These are phyloP conservation scores for Phytophthora tubulina DNA, from an alignment of 352 stramenopile species.

Conservation along the genomic window DNA sequence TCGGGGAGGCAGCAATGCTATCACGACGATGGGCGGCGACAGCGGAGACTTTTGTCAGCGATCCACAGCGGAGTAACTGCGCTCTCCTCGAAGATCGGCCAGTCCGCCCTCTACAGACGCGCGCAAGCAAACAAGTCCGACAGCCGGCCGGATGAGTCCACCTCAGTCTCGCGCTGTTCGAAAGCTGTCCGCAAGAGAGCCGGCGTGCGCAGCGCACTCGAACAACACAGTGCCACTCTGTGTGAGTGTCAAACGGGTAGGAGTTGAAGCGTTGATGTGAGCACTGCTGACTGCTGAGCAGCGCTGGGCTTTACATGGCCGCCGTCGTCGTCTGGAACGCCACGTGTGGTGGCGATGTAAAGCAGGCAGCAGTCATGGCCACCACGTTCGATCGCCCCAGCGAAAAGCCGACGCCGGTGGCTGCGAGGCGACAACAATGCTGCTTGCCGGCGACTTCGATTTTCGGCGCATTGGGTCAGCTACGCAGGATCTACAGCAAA, in stretches of 20 bases:
- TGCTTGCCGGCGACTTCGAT: conserved; percentile 12
- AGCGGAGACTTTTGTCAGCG: background rate
- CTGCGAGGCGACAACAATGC: conserved; percentile 28
- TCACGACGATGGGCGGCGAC: conserved; percentile 31
- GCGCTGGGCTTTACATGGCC: background rate
- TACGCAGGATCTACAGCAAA: conserved; percentile 20
- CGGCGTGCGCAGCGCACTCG: conserved; percentile 10
- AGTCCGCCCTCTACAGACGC: conserved; percentile 29
- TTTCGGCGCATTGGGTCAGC: conserved; percentile 8
- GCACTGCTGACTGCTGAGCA: conserved; percentile 7
- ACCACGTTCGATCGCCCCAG: conserved; percentile 10
- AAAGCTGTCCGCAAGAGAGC: conserved; percentile 31
- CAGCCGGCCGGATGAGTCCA: conserved; percentile 12
- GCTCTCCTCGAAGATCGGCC: background rate
- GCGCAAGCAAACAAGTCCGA: background rate
- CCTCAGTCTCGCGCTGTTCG: conserved; percentile 17
- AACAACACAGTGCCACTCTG: conserved; percentile 9
- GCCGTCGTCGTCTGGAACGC: conserved; percentile 3
- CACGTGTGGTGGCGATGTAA: conserved; percentile 18
- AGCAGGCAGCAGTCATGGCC: conserved; percentile 10
- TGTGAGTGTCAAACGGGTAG: conserved; percentile 22
- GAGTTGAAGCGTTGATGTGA: conserved; percentile 29
- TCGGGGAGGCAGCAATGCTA: conserved; percentile 11
- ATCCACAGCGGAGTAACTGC: background rate
- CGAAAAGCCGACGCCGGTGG: conserved; percentile 14